Base-by-base conservation (phyloP, 2,329 filamentous ascomycete species). In the Trichoderma brevicompactum region DNA sequence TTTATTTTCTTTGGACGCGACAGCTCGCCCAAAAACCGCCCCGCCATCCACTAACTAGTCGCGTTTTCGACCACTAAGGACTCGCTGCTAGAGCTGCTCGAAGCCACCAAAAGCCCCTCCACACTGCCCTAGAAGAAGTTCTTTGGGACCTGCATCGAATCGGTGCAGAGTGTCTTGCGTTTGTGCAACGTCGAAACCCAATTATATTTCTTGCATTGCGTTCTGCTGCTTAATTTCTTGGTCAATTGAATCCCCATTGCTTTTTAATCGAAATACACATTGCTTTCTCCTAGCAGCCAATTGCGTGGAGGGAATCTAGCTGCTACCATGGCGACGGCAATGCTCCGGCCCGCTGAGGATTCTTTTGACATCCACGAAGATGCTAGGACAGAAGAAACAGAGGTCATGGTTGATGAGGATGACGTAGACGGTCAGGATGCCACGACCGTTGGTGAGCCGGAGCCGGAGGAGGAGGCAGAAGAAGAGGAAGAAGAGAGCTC, bases 321-420 rank as follows among this genome's bases (percentile, higher is more conserved):
- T 7, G 56, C 52, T 7, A 52, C 43, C 43, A 66, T 65, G 63
- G 48, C 64, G 36, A 50, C 48, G 40, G 49, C 62, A 48, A 62
- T 44, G 64, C 63, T 59, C 32, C 71, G 70, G 60, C 71, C 76
- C 71, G 65, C 70, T 23, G 76, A 75, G 34, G 76, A 81, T 23
- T 70, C 75, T 13, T 83, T 84, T 67, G 76, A 78, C 28, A 83
- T 85, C 64, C 81, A 84, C 71, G 79, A 84, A 67, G 83, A 85
- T 76, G 76, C 73, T 1, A 78, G 78, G 15, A 83, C 82, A 7
- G 81, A 82, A 68, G 82, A 84, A 56, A 82, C 82, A 1, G 79
- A 82, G 68, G 78, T 84, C 78, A 81, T 82, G 75, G 75, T 75
- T 7, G 80, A 82, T n/a, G 76, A 77, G 28, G 76, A 79, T 34